A percentile compares a stretch with the other conserved stretches of the same genome.
phyloP scores from a whole-genome alignment of 1,139 yeast species.

The Protomyces gravidus region DNA sequence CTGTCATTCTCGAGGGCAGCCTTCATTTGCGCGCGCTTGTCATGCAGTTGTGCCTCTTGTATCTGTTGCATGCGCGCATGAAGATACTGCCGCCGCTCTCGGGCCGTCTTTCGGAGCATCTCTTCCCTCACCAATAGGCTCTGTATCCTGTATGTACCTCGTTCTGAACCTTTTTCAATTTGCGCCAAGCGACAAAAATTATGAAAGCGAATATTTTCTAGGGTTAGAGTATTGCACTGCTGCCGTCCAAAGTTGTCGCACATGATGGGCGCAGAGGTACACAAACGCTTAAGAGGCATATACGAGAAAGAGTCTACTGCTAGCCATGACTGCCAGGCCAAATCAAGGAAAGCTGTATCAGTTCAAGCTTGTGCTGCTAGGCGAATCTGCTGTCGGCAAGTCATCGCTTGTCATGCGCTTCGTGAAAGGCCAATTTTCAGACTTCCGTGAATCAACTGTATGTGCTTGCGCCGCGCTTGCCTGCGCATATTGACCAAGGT shows the following conservation, averaged over 20 bases:
- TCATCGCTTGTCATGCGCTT: constrained; percentile 75
- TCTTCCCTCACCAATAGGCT: too few relatives aligned
- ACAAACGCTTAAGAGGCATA: too few relatives aligned
- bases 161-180: too few relatives aligned
- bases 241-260: too few relatives aligned
- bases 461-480: background rate
- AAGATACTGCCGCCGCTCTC: constrained; percentile 90
- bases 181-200: too few relatives aligned
- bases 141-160: too few relatives aligned
- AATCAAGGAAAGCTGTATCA: constrained; percentile 50
- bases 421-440: constrained; percentile 91
- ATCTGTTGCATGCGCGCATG: constrained; percentile 83
- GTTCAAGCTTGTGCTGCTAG: constrained; percentile 79
- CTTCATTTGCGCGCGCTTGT: constrained; percentile 78
- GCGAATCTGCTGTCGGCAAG: constrained; percentile 97
- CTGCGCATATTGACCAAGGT: constrained; percentile 45
- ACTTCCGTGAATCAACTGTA: constrained; percentile 87
- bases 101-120: constrained; percentile 69
- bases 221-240: background rate
- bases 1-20: constrained; percentile 89
- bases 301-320: too few relatives aligned
- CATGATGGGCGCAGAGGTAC: too few relatives aligned
- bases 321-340: constrained; percentile 36
- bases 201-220: too few relatives aligned
- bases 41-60: constrained; percentile 80